Conservation (phyloP, 345 rosid genomes). For the Gossypium stocksii region DNA sequence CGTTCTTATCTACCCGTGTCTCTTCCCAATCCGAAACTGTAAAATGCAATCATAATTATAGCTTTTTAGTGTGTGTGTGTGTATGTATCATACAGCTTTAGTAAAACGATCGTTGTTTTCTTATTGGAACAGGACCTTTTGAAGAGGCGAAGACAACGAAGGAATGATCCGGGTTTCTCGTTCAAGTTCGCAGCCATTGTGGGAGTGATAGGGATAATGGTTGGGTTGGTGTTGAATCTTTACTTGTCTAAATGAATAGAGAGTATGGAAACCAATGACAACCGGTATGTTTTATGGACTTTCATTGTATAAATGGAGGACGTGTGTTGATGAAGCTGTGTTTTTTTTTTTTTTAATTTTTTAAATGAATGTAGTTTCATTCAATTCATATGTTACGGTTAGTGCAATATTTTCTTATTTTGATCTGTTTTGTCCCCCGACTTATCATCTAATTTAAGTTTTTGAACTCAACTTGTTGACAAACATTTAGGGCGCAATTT, state of each 20-base stretch:
- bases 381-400: no score
- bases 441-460: no score
- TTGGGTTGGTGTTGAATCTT: constrained; percentile 71
- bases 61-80: neutral
- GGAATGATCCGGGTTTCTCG: constrained; percentile 54
- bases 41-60: neutral
- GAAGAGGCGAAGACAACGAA: constrained; percentile 60
- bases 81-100: neutral
- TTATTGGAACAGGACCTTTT: constrained; percentile 46
- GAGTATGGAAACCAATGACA: neutral
- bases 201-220: constrained; percentile 72
- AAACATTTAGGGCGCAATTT: no score
- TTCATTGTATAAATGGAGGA: constrained; percentile 27
- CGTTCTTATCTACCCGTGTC: neutral
- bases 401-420: no score
- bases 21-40: neutral
- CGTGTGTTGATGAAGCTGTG: constrained; percentile 18
- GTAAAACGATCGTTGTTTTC: neutral
- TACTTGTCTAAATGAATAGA: constrained; percentile 38
- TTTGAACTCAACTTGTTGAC: no score
- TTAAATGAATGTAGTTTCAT: constrained; percentile 19
- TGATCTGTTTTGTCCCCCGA: no score
- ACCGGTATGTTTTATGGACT: neutral
- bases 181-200: constrained; percentile 65
- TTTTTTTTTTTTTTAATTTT: neutral